Evolutionary conservation across 805 yeast genomes (phyloP).

Genomic region (Candida loeiensis): DNA sequence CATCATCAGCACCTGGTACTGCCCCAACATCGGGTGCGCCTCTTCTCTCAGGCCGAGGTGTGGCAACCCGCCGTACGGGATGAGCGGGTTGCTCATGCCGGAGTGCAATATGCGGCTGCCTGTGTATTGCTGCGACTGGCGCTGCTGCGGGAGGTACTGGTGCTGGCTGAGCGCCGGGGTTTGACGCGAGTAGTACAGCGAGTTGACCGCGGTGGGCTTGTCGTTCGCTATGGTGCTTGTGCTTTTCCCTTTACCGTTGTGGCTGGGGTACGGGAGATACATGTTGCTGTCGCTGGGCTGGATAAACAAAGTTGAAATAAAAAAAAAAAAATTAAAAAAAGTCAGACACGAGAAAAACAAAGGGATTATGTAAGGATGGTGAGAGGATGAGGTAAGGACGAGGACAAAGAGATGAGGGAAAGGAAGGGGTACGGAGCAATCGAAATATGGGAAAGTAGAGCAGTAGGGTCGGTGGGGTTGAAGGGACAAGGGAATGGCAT

Average conservation of each 20-base stretch:
- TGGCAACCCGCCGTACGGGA: background rate
- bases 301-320: conserved; percentile 3
- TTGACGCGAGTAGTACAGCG: conserved; percentile 3
- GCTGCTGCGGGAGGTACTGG: conserved; percentile 12
- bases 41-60: conserved; percentile 3
- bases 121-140: conserved; percentile 12
- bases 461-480: too few relatives aligned
- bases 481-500: too few relatives aligned
- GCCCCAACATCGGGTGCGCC: conserved; percentile 4
- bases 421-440: background rate
- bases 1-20: conserved; percentile 1
- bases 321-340: conserved; percentile 3
- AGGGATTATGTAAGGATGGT: conserved; percentile 1
- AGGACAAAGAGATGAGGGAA: background rate
- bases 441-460: background rate
- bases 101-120: background rate
- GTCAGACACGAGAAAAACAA: background rate
- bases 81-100: background rate
- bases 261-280: conserved; percentile 8
- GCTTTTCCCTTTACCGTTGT: conserved; percentile 1
- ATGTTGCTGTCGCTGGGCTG: too few relatives aligned
- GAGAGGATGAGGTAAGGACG: background rate
- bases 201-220: conserved; percentile 3
- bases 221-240: background rate
- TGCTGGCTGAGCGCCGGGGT: conserved; percentile 6